These are phyloP conservation scores for Cryphonectria radicalis DNA, from an alignment of 2,329 filamentous ascomycete species.

Conservation along the genomic window DNA sequence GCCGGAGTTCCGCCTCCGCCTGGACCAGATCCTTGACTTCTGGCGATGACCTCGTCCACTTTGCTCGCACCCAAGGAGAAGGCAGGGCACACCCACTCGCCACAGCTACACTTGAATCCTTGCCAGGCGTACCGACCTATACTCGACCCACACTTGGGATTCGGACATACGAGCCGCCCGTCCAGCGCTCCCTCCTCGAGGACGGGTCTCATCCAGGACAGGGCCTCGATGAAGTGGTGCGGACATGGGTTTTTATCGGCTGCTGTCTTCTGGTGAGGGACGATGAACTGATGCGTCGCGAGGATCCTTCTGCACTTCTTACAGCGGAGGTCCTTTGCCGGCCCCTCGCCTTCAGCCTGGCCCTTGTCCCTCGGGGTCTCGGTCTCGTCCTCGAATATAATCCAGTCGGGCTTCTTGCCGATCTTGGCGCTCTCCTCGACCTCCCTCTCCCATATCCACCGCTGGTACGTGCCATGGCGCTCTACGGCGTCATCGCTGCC, in stretches of 20 bases:
- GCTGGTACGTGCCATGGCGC: constrained; percentile 76
- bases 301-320: constrained; percentile 82
- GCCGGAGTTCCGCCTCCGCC: constrained; percentile 30
- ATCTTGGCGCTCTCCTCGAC: constrained; percentile 65
- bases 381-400: constrained; percentile 78
- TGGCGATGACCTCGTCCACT: constrained; percentile 68
- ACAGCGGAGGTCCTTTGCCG: constrained; percentile 69
- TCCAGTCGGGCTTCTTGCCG: constrained; percentile 78
- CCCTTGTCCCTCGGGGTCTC: constrained; percentile 43
- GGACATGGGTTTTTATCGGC: constrained; percentile 59
- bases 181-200: constrained; percentile 82
- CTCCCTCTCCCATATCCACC: constrained; percentile 63
- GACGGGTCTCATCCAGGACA: constrained; percentile 91
- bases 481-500: constrained; percentile 59
- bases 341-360: constrained; percentile 28
- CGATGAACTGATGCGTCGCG: constrained; percentile 63
- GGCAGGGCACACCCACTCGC: constrained; percentile 86
- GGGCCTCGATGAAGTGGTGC: constrained; percentile 88
- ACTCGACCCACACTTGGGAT: constrained; percentile 74
- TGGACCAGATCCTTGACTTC: constrained; percentile 3
- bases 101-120: constrained; percentile 89
- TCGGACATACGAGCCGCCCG: constrained; percentile 84
- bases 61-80: constrained; percentile 83
- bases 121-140: constrained; percentile 97
- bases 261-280: constrained; percentile 58